A percentile compares a stretch with the other conserved stretches of the same genome.
These are phyloP conservation scores for Russula sp. DNA, from an alignment of 768 basidiomycete genomes.

Conservation along the genomic window DNA sequence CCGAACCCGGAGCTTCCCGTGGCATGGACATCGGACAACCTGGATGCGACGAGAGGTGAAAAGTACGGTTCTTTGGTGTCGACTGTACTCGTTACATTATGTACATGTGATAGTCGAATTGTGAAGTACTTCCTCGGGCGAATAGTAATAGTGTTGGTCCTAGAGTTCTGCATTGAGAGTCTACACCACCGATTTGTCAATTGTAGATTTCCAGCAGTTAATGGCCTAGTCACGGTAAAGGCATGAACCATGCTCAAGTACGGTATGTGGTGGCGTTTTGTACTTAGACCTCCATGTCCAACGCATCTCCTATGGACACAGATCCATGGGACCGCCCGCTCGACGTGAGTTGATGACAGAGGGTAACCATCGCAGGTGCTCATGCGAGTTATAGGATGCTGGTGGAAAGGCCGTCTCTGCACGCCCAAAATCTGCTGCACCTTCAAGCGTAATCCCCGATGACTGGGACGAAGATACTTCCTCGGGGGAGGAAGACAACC, in stretches of 20 bases:
- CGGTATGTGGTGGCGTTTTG: background rate
- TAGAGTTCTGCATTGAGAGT: background rate
- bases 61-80: background rate
- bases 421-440: background rate
- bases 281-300: slow-evolving; percentile 10
- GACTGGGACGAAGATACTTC: slow-evolving; percentile 56
- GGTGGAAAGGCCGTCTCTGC: background rate
- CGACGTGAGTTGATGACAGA: slow-evolving; percentile 1
- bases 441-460: slow-evolving; percentile 30
- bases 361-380: background rate
- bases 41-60: background rate
- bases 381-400: background rate
- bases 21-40: background rate
- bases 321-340: slow-evolving; percentile 19
- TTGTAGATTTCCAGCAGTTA: background rate
- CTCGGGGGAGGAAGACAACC: slow-evolving; percentile 37
- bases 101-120: background rate
- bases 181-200: background rate
- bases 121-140: background rate
- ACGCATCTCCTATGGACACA: slow-evolving; percentile 1
- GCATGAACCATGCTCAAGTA: background rate
- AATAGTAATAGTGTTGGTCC: background rate
- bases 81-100: background rate
- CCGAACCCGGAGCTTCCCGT: background rate
- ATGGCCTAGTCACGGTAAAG: background rate